phyloP scores from a whole-genome alignment of 306 rosid species.

The Prunus armeniaca region DNA sequence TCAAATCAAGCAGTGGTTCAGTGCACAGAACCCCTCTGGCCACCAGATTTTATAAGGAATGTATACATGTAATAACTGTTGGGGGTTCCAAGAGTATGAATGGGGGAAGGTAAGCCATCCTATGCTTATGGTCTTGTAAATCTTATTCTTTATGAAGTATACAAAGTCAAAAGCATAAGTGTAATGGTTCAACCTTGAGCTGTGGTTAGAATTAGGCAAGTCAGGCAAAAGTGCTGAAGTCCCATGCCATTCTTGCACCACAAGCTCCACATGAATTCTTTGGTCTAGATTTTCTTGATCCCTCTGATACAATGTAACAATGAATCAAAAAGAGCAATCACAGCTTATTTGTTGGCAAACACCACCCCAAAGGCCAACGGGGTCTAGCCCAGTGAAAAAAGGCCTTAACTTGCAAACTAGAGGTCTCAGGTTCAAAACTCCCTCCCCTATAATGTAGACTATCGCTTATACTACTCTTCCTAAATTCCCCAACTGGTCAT shows the following conservation, averaged over 20 bases:
- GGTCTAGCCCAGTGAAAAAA: too few species aligned
- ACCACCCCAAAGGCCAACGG: too few species aligned
- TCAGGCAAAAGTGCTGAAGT: neutral
- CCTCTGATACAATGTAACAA: neutral
- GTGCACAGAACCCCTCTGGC: neutral
- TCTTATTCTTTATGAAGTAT: neutral
- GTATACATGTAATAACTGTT: neutral
- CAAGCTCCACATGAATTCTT: neutral
- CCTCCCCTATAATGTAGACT: too few species aligned
- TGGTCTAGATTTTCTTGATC: neutral
- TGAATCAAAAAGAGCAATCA: too few species aligned
- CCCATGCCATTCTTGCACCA: neutral
- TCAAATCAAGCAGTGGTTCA: neutral
- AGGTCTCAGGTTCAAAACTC: too few species aligned
- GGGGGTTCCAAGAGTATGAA: neutral
- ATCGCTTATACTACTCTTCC: too few species aligned
- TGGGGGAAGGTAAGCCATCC: slow-evolving; percentile 18
- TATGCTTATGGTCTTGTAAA: slow-evolving; percentile 2
- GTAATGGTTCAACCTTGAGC: neutral
- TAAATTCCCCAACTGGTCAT: too few species aligned
- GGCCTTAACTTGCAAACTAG: too few species aligned
- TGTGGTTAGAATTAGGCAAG: slow-evolving; percentile 7
- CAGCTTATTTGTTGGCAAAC: too few species aligned
- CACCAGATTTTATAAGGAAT: neutral
- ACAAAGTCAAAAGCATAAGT: neutral